Evolutionary conservation across 345 rosid species (phyloP).

Genomic region (Isatis tinctoria): DNA sequence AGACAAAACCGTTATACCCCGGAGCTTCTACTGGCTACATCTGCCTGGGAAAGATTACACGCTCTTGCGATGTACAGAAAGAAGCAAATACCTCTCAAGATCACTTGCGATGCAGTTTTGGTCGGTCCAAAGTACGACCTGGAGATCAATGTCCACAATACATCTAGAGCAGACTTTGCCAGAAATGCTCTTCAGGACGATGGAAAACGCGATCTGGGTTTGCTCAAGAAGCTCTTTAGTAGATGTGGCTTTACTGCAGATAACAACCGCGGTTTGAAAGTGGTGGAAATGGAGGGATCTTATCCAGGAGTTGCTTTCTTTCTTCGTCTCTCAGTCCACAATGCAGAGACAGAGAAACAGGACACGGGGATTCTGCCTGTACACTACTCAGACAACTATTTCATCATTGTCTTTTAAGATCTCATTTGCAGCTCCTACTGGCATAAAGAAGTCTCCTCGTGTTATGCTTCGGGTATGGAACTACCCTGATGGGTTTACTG

Average conservation of each 20-base stretch:
- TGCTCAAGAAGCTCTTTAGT: constrained; percentile 42
- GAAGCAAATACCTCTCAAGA: constrained; percentile 66
- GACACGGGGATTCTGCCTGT: constrained; percentile 95
- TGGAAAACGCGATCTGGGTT: constrained; percentile 30
- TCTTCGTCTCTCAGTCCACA: constrained; percentile 79
- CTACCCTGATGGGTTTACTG: constrained; percentile 42
- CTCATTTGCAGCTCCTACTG: constrained; percentile 64
- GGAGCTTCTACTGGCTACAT: constrained; percentile 96
- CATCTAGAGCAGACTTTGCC: constrained; percentile 36
- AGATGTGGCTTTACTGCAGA: constrained; percentile 31
- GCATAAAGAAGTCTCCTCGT: constrained; percentile 53
- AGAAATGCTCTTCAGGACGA: constrained; percentile 40
- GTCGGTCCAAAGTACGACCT: constrained; percentile 65
- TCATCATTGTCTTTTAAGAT: constrained; percentile 59
- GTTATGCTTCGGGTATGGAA: constrained; percentile 82
- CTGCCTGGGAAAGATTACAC: constrained; percentile 78
- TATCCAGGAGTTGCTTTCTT: constrained; percentile 80
- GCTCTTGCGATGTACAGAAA: constrained; percentile 59
- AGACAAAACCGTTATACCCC: constrained; percentile 62
- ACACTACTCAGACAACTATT: constrained; percentile 87
- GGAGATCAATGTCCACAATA: constrained; percentile 61
- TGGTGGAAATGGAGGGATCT: constrained; percentile 47
- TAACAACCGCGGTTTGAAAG: constrained; percentile 28
- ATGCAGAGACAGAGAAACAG: constrained; percentile 37
- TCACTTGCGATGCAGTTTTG: constrained; percentile 49